Evolutionary conservation across 2,329 filamentous ascomycete species (phyloP), one percentile per base, ranked within the genome.

Genomic region (Neopestalotiopsis clavispora): DNA sequence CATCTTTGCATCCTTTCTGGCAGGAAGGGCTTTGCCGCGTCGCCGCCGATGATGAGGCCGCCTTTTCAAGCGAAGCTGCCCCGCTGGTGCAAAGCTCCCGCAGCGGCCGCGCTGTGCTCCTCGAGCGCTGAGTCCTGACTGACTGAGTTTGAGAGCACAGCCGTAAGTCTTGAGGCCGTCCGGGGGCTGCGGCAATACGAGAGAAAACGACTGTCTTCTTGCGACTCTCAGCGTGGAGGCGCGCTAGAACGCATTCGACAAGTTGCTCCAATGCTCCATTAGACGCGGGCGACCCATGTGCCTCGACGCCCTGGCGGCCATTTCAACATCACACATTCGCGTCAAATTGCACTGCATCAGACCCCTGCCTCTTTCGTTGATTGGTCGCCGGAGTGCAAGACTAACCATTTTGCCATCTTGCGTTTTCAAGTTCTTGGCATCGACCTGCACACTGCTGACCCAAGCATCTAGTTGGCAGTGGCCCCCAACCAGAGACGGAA

Each of bases 331-430:
- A 61, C 59, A 67, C 66, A 57, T 34, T 63, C 66, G 66, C 66
- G 66, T 63, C 66, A 67, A 67, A 67, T 67, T 67, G 58, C 66
- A 52, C 66, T 67, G 57, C 66, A 63, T 67, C 40, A 57, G n/a
- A 67, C 40, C 66, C 66, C 58, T 67, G 66, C 38, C 40, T 34
- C 38, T 42, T 13, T 20, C 30, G 20, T 58, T 56, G n/a, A 67
- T 67, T 67, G 66, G 66, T 42, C 52, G 40, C 59, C 38, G 40
- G n/a, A 38, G 20, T 52, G 52, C 57, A 62, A 56, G 58, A 61
- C 64, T 64, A 67, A 17, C 58, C 14, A 62, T 23, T 28, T 42
- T 34, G 38, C 65, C 45, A 52, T 52, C 17, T 52, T 52, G 45
- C 20, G 20, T 52, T 52, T 52, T 52, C 45, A 7, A 52, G 45